Base-by-base conservation (phyloP, 108 stramenopile species). In the Nannochloropsis oceanica region DNA sequence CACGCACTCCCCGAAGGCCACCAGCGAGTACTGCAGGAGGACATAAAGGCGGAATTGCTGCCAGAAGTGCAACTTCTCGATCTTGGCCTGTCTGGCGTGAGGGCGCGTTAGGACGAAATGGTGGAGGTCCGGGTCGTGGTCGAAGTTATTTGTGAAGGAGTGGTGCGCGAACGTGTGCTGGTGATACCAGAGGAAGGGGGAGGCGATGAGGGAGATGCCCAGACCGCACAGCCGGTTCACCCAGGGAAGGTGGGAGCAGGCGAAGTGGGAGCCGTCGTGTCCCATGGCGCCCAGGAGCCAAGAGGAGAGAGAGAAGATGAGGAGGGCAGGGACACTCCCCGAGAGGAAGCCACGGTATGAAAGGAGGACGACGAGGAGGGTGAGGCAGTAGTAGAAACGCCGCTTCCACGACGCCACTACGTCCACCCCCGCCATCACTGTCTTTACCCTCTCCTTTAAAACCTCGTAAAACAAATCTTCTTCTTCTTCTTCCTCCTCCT, bases 111-210 rank as follows among this genome's bases (percentile, higher is more conserved):
- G 79, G 11, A 85, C 86, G 88, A 92, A 93, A 82, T 93, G 93
- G 82, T 93, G 93, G 20, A 93, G 80, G 86, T 93, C 93, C 2
- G 93, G 93, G 90, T 93, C 93, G 12, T 89, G 88, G 26, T 91
- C 88, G 81, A 92, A 86, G 81, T 92, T 92, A 81, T 93, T 93
- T 26, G 93, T 93, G 85, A 84, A 89, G 22, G 88, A 88, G 86
- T 93, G 93, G 83, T 93, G 93, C 12, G 91, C 93, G 82, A 91
- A 93, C 22, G 93, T 93, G 82, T 93, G 93, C 84, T 93, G 93
- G 12, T 93, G 93, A 46, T 91, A 90, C 93, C 93, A 93, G 89
- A 93, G 84, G 84, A 93, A 92, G 80, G 92, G 92, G 85, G 92
- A 92, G 84, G 91, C 90, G 82, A 93, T 82, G 42, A 91, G 90